Conservation (phyloP, 805 yeast species). For the Priceomyces carsonii region DNA sequence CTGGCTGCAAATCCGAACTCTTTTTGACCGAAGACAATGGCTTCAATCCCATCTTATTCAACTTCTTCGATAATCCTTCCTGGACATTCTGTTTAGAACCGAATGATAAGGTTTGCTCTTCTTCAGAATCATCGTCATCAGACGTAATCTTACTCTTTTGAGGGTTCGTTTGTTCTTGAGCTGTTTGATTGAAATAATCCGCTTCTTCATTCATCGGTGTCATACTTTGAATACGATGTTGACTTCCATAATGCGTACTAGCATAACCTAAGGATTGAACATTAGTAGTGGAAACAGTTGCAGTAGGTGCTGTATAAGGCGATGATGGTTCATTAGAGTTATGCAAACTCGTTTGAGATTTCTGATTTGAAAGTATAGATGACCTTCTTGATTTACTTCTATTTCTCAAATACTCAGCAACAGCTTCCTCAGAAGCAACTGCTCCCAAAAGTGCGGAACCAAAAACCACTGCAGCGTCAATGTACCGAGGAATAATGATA, state of each 20-base stretch:
- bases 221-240: constrained; percentile 31
- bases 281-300: constrained; percentile 69
- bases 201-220: constrained; percentile 41
- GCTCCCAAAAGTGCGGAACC: constrained; percentile 97
- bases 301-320: constrained; percentile 79
- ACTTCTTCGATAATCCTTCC: constrained; percentile 49
- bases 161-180: constrained; percentile 7
- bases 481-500: constrained; percentile 87
- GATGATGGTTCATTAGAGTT: constrained; percentile 44
- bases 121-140: constrained; percentile 39
- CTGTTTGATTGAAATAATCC: constrained; percentile 43
- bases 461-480: constrained; percentile 95
- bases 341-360: constrained; percentile 31
- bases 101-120: constrained; percentile 55
- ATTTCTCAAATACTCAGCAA: constrained; percentile 33
- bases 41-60: constrained; percentile 36
- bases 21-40: constrained; percentile 36
- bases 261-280: constrained; percentile 51
- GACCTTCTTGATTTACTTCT: constrained; percentile 39
- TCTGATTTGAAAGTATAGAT: constrained; percentile 28
- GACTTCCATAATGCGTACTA: constrained; percentile 27
- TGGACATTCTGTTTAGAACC: constrained; percentile 59
- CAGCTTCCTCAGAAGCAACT: constrained; percentile 75
- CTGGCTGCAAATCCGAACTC: constrained; percentile 30
- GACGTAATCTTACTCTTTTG: constrained; percentile 7